Evolutionary conservation across 179 eudicot genomes (phyloP), one percentile per base, ranked within the genome.

Genomic region (Pouteria campechiana): DNA sequence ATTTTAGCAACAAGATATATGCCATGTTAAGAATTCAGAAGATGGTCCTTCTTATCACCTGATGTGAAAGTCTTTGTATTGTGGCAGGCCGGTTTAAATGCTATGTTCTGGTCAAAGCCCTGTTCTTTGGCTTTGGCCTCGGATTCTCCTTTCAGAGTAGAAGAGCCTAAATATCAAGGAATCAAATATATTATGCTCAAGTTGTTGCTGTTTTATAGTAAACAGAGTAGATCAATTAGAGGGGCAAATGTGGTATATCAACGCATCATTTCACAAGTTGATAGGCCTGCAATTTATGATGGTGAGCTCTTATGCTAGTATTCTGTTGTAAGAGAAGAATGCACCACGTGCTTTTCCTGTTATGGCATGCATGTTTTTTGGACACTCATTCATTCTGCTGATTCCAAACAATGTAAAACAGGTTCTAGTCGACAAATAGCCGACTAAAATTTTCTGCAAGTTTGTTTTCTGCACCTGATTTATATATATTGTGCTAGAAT

Each of bases 71-170:
- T 25, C 24, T 13, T 17, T 36, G 17, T 20, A 13, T 15, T 49
- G 33, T 13, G 38, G 43, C 54, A 88, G 97, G 83, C 76, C 3
- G 81, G 76, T 37, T 52, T 82, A 69, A 81, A 82, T 59, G 82
- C 77, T 69, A 49, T 82, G 83, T 92, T 87, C 55, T 87, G 92
- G 87, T 68, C 94, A 30, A 79, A 75, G 63, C 96, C 99, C 39
- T 47, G 69, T 65, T 92, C 99, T 45, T 61, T 92, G 68, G 84
- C 99, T 29, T 63, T 88, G 77, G 50, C 85, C 23, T 46, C 58
- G 60, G 97, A 81, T 44, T 88, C 97, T 14, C 95, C 88, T 38
- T 42, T 73, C 27, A 75, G 95, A 51, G 52, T 78, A 35, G 87
- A 90, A 28, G 96, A 82, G 23, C 96, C 96, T 32, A 63, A 73